A percentile compares a stretch with the other conserved stretches of the same genome.
Evolutionary conservation across 495 filamentous ascomycete genomes (phyloP).

Genomic region (Tetracladium marchalianum): DNA sequence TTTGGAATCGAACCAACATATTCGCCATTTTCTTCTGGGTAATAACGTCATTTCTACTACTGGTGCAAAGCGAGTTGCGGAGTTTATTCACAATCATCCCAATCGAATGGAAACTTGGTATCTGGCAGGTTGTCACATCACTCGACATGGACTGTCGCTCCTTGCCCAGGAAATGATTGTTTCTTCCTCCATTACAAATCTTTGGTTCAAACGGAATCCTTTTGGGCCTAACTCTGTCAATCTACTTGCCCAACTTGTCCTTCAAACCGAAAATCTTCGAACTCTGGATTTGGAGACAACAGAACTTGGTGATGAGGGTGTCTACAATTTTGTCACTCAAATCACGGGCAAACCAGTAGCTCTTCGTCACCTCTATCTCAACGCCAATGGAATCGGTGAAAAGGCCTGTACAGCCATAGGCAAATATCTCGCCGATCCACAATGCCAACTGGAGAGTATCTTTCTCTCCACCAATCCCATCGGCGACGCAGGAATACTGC

Average conservation of each 20-base stretch:
- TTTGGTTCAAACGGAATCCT: constrained; percentile 40
- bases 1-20: constrained; percentile 23
- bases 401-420: constrained; percentile 20
- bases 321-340: constrained; percentile 21
- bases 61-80: constrained; percentile 27
- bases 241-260: constrained; percentile 23
- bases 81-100: constrained; percentile 23
- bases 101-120: constrained; percentile 35
- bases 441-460: constrained; percentile 22
- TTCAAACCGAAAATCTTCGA: constrained; percentile 20
- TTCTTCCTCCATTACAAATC: constrained; percentile 24
- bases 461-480: constrained; percentile 28
- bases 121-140: constrained; percentile 31
- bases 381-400: constrained; percentile 24
- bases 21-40: constrained; percentile 32
- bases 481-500: constrained; percentile 15
- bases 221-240: constrained; percentile 19
- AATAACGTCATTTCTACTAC: constrained; percentile 33
- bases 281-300: constrained; percentile 34
- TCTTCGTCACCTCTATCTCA: constrained; percentile 29
- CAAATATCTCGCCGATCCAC: constrained; percentile 19
- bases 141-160: constrained; percentile 17
- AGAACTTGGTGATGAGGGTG: constrained; percentile 28
- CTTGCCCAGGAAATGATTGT: constrained; percentile 24
- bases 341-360: constrained; percentile 15